A percentile compares a stretch with the other conserved stretches of the same genome.
Conservation (phyloP, 208 protist genomes). For the Cochliopodium minus region DNA sequence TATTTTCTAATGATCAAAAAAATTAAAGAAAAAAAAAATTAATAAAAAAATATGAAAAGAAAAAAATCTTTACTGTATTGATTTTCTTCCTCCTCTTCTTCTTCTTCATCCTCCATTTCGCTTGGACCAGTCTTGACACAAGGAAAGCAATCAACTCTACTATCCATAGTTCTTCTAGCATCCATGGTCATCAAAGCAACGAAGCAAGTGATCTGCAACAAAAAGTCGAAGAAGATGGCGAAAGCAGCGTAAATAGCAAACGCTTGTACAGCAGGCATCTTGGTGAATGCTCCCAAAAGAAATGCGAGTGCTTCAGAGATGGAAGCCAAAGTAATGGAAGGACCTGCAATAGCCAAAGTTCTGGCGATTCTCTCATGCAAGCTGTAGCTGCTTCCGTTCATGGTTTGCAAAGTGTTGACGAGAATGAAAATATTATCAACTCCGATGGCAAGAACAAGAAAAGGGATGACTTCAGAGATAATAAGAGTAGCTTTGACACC, state of each 20-base stretch:
- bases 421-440: slow-evolving; percentile 57
- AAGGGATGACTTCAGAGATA: slow-evolving; percentile 46
- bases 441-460: slow-evolving; percentile 45
- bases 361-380: slow-evolving; percentile 12
- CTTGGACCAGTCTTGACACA: no score
- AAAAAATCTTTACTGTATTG: no score
- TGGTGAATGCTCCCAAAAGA: slow-evolving; percentile 27
- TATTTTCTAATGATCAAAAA: no score
- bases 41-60: no score
- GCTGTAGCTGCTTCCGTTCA: neutral
- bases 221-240: slow-evolving; percentile 30
- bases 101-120: no score
- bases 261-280: slow-evolving; percentile 38
- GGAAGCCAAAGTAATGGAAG: slow-evolving; percentile 29
- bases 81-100: no score
- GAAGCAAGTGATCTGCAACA: slow-evolving; percentile 36
- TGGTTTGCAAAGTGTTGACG: slow-evolving; percentile 29
- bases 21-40: no score
- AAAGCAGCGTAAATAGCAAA: slow-evolving; percentile 34
- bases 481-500: slow-evolving; percentile 36
- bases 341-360: slow-evolving; percentile 21
- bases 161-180: neutral
- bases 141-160: slow-evolving; percentile 25
- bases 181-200: slow-evolving; percentile 26
- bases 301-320: slow-evolving; percentile 28